Percentiles rank a stretch among this genome's conserved stretches.
Conservation (phyloP, 1,284 basidiomycete genomes). For the Ganoderma resinaceum region DNA sequence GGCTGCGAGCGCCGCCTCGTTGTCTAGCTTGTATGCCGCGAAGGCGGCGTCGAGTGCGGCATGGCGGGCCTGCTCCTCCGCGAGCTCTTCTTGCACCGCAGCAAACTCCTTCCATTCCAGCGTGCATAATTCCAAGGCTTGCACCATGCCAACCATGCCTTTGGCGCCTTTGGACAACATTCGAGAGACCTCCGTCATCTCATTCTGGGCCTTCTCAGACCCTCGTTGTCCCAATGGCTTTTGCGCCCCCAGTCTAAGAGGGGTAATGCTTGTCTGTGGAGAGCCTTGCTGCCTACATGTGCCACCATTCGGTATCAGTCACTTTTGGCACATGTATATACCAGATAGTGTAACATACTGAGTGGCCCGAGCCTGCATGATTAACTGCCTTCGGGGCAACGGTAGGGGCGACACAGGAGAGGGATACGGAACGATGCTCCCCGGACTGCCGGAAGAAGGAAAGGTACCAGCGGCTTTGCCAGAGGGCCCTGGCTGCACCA, state of each 20-base stretch:
- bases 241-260: not conserved
- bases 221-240: not conserved
- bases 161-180: not conserved
- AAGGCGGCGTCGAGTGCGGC: not conserved
- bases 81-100: conserved; percentile 8
- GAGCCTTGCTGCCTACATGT: not conserved
- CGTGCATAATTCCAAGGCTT: not conserved
- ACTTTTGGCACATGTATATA: not conserved
- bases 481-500: not conserved
- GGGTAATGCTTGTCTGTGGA: not conserved
- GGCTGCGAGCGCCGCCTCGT: conserved; percentile 1
- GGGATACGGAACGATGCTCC: not conserved
- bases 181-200: not conserved
- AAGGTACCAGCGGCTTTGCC: not conserved
- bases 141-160: not conserved
- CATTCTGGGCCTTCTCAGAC: not conserved
- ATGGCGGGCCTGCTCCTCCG: not conserved
- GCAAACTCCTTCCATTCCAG: not conserved
- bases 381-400: not conserved
- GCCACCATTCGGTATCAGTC: not conserved
- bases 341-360: not conserved
- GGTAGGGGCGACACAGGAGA: not conserved
- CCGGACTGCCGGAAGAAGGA: not conserved
- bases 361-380: not conserved
- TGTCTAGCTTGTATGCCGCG: not conserved